These are phyloP conservation scores for Besnoitia besnoiti DNA, from an alignment of 169 alveolate species.

Conservation along the genomic window DNA sequence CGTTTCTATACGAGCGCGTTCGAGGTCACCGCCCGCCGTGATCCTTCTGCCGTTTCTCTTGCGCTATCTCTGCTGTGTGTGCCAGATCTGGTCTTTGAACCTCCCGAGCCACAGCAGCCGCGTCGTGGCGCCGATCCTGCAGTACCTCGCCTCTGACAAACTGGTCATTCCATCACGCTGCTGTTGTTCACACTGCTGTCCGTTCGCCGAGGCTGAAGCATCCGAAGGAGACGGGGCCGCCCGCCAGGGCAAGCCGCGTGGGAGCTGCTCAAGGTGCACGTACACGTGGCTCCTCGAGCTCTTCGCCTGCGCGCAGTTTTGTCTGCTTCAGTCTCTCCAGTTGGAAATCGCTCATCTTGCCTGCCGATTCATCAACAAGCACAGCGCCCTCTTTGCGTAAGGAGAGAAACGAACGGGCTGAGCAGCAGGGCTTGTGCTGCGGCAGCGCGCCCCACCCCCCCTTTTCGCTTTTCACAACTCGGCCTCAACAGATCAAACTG, in stretches of 20 bases:
- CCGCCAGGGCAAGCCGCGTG: background rate
- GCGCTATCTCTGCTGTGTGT: background rate
- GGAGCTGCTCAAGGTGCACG: slow-evolving; percentile 35
- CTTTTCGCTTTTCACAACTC: no score
- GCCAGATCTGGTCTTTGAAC: background rate
- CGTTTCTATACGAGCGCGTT: background rate
- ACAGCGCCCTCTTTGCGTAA: slow-evolving; percentile 18
- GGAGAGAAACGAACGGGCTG: background rate
- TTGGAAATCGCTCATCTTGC: background rate
- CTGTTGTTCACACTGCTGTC: slow-evolving; percentile 27
- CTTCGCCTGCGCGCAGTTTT: slow-evolving; percentile 18
- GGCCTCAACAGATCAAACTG: no score
- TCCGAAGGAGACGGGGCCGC: background rate
- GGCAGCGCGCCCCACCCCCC: no score
- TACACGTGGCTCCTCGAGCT: slow-evolving; percentile 42
- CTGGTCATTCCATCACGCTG: slow-evolving; percentile 25
- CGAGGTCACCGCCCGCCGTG: background rate
- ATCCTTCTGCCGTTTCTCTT: background rate
- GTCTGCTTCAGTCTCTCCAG: background rate
- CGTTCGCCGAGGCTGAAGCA: background rate
- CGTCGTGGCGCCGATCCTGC: slow-evolving; percentile 18
- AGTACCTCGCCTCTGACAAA: slow-evolving; percentile 17
- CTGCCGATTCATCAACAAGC: slow-evolving; percentile 28
- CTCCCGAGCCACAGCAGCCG: slow-evolving; percentile 33
- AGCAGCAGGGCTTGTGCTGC: no score